Conservation (phyloP, 352 stramenopile species). For the Pythium dissotocum region DNA sequence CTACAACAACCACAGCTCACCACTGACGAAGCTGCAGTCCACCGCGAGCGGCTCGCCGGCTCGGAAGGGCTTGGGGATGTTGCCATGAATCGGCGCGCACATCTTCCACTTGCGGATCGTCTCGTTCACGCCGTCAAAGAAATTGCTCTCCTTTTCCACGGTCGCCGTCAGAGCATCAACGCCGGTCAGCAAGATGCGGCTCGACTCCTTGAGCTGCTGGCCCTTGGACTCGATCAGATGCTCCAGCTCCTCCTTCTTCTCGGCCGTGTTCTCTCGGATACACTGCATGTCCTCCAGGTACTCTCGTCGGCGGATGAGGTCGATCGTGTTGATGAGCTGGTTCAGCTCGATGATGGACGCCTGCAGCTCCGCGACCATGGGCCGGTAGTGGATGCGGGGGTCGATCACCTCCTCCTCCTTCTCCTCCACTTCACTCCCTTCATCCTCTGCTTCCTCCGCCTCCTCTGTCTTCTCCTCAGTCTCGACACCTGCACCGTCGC, state of each 20-base stretch:
- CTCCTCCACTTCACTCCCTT: slow-evolving; percentile 28
- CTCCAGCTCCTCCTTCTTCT: slow-evolving; percentile 78
- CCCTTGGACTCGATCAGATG: slow-evolving; percentile 78
- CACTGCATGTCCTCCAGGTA: slow-evolving; percentile 88
- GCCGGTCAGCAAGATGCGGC: slow-evolving; percentile 68
- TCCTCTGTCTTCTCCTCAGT: slow-evolving; percentile 15
- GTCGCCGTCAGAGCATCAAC: slow-evolving; percentile 69
- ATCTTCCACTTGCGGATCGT: slow-evolving; percentile 87
- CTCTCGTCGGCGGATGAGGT: slow-evolving; percentile 74
- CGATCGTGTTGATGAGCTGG: slow-evolving; percentile 88
- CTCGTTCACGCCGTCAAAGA: slow-evolving; percentile 81
- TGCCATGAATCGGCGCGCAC: slow-evolving; percentile 83
- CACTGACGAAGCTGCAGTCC: slow-evolving; percentile 83
- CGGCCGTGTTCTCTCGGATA: slow-evolving; percentile 82
- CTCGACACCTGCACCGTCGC: neutral
- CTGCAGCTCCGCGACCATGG: slow-evolving; percentile 84
- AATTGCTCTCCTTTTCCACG: slow-evolving; percentile 81
- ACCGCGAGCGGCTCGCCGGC: slow-evolving; percentile 79
- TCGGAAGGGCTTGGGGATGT: slow-evolving; percentile 86
- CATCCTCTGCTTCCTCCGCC: slow-evolving; percentile 27
- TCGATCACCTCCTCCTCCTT: slow-evolving; percentile 77
- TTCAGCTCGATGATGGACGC: slow-evolving; percentile 75
- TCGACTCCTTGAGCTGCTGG: slow-evolving; percentile 74
- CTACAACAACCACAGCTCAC: slow-evolving; percentile 30
- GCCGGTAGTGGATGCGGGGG: slow-evolving; percentile 81